A percentile compares a stretch with the other conserved stretches of the same genome.
phyloP scores from a whole-genome alignment of 2,329 filamentous ascomycete species.

The Pseudonectria buxi region DNA sequence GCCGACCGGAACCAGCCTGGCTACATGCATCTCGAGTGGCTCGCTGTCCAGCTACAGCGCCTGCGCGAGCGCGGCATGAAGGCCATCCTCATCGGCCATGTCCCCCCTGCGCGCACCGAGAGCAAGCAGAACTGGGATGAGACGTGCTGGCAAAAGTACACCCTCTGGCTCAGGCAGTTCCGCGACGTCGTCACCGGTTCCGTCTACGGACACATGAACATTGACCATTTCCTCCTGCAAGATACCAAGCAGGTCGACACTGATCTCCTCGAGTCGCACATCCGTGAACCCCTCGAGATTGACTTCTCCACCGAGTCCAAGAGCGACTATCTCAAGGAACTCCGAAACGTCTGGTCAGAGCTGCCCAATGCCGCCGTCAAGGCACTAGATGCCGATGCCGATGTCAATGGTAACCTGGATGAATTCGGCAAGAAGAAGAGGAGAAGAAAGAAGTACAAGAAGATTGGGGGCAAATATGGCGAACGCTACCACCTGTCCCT shows the following conservation, averaged over 20 bases:
- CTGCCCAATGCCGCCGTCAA: constrained; percentile 51
- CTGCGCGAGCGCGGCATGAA: constrained; percentile 83
- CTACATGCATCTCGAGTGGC: constrained; percentile 93
- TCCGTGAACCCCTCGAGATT: constrained; percentile 33
- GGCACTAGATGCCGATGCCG: constrained; percentile 13
- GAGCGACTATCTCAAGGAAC: constrained; percentile 65
- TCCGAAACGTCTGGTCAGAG: constrained; percentile 70
- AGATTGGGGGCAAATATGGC: constrained; percentile 71
- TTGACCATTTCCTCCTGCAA: constrained; percentile 92
- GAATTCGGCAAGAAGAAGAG: constrained; percentile 17
- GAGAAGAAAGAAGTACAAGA: constrained; percentile 36
- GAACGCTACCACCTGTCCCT: constrained; percentile 79
- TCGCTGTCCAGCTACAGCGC: constrained; percentile 79
- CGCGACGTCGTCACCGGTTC: constrained; percentile 78
- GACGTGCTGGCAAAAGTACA: constrained; percentile 97
- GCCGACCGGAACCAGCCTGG: constrained; percentile 72
- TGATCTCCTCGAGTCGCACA: constrained; percentile 26
- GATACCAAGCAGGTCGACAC: constrained; percentile 73
- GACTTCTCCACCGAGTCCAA: constrained; percentile 57
- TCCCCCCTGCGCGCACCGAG: constrained; percentile 79
- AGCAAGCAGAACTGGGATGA: constrained; percentile 91
- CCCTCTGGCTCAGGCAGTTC: constrained; percentile 82
- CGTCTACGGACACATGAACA: constrained; percentile 94
- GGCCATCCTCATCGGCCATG: constrained; percentile 88
- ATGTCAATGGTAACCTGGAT: constrained; percentile 13